A percentile compares a stretch with the other conserved stretches of the same genome.
Conservation (phyloP, 371 early-diverging fungal species). For the Saksenaea oblongispora region DNA sequence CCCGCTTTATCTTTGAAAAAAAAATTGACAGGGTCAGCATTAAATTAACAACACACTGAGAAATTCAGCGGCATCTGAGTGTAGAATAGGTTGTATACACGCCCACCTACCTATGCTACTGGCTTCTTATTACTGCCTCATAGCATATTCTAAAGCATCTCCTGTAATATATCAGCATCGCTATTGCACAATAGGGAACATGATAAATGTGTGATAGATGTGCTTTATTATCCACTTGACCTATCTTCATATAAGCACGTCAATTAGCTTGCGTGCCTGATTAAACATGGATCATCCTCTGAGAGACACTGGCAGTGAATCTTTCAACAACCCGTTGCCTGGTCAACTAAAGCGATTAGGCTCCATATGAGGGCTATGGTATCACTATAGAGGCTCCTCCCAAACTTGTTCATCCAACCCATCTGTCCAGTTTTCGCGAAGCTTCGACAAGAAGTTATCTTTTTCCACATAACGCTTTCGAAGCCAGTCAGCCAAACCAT, state of each 20-base stretch:
- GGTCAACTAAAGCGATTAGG: neutral
- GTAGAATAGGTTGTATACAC: too few species aligned
- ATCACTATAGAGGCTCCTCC: constrained; percentile 33
- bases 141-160: too few species aligned
- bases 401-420: constrained; percentile 46
- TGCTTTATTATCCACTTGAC: too few species aligned
- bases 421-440: constrained; percentile 56
- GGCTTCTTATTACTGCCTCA: too few species aligned
- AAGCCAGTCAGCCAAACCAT: constrained; percentile 61
- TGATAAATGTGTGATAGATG: too few species aligned
- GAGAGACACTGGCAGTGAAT: neutral
- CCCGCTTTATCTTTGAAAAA: neutral
- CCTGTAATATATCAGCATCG: too few species aligned
- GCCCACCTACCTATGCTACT: too few species aligned
- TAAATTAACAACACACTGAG: neutral
- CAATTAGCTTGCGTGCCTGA: neutral
- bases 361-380: neutral
- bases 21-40: neutral
- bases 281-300: neutral
- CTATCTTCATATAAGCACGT: too few species aligned
- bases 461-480: constrained; percentile 66
- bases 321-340: neutral
- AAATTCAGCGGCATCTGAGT: neutral
- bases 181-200: too few species aligned
- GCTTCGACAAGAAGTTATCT: constrained; percentile 53